phyloP scores from a whole-genome alignment of 495 filamentous ascomycete genomes.

The Penicillium antarcticum region DNA sequence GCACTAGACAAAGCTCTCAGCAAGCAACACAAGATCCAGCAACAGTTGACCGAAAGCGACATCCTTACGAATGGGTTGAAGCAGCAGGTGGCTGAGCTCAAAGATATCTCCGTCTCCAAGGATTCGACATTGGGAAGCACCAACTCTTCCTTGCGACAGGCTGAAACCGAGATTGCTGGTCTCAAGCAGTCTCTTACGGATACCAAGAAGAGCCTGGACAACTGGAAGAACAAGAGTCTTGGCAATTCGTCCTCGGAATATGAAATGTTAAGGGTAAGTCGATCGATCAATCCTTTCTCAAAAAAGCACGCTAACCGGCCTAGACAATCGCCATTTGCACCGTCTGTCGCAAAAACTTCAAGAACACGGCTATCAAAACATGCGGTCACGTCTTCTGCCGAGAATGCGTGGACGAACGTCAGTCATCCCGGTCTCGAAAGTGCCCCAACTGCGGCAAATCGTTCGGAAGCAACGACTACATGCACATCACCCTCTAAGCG shows the following conservation, averaged over 20 bases:
- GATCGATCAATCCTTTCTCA: background rate
- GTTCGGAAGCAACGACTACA: conserved; percentile 85
- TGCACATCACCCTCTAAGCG: conserved; percentile 57
- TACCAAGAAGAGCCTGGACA: conserved; percentile 71
- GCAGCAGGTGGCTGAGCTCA: conserved; percentile 72
- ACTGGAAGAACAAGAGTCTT: conserved; percentile 75
- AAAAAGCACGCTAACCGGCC: conserved; percentile 14
- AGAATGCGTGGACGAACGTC: conserved; percentile 80
- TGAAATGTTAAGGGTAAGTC: conserved; percentile 76
- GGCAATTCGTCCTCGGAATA: conserved; percentile 79
- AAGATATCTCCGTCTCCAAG: conserved; percentile 66
- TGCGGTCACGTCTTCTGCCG: conserved; percentile 98
- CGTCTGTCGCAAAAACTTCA: conserved; percentile 86
- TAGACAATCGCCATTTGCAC: conserved; percentile 86
- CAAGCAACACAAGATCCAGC: conserved; percentile 70
- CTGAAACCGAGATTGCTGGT: conserved; percentile 71
- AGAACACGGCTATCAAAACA: conserved; percentile 85
- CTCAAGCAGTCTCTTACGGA: conserved; percentile 69
- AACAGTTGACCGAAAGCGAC: conserved; percentile 61
- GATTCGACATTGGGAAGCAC: conserved; percentile 56
- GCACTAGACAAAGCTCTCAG: conserved; percentile 60
- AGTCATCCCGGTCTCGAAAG: conserved; percentile 84
- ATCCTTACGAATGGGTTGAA: conserved; percentile 70
- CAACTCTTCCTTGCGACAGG: conserved; percentile 59
- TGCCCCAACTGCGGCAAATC: conserved; percentile 89